phyloP scores from a whole-genome alignment of 129 eudicot species.

The Ambrosia artemisiifolia region DNA sequence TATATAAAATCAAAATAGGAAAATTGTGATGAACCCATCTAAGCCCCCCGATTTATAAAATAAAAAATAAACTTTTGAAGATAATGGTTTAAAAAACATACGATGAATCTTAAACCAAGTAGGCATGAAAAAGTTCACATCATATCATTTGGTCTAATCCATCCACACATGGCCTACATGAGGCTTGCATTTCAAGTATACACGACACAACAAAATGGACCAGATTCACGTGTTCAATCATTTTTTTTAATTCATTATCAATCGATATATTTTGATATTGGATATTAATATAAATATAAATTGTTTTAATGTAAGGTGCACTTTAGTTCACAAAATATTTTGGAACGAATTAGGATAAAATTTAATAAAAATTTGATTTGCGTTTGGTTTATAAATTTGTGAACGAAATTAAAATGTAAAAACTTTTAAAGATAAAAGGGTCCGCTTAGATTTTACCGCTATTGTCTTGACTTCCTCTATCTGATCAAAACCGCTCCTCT shows the following conservation, averaged over 20 bases:
- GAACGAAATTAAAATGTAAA: too few relatives aligned
- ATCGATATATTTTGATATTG: background rate
- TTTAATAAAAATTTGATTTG: too few relatives aligned
- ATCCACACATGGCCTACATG: conserved; percentile 21
- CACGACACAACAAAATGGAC: conserved; percentile 18
- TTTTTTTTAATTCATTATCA: background rate
- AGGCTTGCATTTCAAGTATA: conserved; percentile 17
- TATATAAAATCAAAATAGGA: too few relatives aligned
- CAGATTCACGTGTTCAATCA: conserved; percentile 11
- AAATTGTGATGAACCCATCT: background rate
- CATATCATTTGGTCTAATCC: conserved; percentile 19
- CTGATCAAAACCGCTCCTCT: too few relatives aligned
- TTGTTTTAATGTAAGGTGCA: background rate
- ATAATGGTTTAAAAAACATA: background rate
- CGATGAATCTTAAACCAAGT: background rate
- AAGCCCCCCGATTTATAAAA: background rate
- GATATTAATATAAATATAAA: background rate
- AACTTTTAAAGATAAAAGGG: too few relatives aligned
- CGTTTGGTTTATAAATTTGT: too few relatives aligned
- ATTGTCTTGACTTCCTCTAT: too few relatives aligned
- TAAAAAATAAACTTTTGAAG: too few relatives aligned
- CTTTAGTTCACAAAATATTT: too few relatives aligned
- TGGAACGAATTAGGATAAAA: too few relatives aligned
- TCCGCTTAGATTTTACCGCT: too few relatives aligned
- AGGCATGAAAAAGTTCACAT: conserved; percentile 2